phyloP scores from a whole-genome alignment of 2,329 filamentous ascomycete species.

The Dactylonectria macrodidyma region DNA sequence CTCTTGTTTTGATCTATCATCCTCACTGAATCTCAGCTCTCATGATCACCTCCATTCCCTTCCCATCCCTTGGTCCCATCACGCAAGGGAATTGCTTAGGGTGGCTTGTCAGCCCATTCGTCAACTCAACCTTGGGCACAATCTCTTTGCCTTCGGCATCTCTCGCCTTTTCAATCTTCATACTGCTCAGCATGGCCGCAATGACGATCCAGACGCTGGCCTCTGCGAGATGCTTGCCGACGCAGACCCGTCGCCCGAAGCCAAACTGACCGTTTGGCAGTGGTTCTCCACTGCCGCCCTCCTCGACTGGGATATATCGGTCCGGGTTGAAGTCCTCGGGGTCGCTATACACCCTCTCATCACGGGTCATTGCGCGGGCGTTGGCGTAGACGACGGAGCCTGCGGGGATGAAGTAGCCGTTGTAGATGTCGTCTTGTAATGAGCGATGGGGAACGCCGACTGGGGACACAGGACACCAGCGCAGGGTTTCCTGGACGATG shows the following conservation, averaged over 20 bases:
- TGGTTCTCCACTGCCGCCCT: slow-evolving; percentile 28
- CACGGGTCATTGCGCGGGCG: slow-evolving; percentile 22
- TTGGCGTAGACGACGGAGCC: slow-evolving; percentile 30
- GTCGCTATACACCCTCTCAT: slow-evolving; percentile 17
- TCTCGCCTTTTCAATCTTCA: slow-evolving; percentile 25
- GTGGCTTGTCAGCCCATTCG: slow-evolving; percentile 26
- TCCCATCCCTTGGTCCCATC: slow-evolving; percentile 21
- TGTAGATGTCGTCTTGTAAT: slow-evolving; percentile 22
- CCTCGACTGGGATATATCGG: slow-evolving; percentile 20
- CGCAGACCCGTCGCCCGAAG: slow-evolving; percentile 27
- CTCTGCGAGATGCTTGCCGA: slow-evolving; percentile 23
- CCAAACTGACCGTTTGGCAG: slow-evolving; percentile 26
- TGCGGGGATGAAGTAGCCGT: slow-evolving; percentile 28
- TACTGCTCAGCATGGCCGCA: slow-evolving; percentile 23
- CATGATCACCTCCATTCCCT: slow-evolving; percentile 20
- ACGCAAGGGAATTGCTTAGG: slow-evolving; percentile 23
- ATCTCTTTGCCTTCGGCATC: slow-evolving; percentile 22
- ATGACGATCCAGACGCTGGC: slow-evolving; percentile 27
- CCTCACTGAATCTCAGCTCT: neutral
- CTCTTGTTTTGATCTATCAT: neutral
- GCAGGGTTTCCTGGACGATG: slow-evolving; percentile 29
- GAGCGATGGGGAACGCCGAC: slow-evolving; percentile 28
- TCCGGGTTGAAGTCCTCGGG: slow-evolving; percentile 24
- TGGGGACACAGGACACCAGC: slow-evolving; percentile 29
- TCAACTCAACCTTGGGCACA: slow-evolving; percentile 22